Base-by-base conservation (phyloP, 257 asterid genomes). In the Solanum sparsipilum region DNA sequence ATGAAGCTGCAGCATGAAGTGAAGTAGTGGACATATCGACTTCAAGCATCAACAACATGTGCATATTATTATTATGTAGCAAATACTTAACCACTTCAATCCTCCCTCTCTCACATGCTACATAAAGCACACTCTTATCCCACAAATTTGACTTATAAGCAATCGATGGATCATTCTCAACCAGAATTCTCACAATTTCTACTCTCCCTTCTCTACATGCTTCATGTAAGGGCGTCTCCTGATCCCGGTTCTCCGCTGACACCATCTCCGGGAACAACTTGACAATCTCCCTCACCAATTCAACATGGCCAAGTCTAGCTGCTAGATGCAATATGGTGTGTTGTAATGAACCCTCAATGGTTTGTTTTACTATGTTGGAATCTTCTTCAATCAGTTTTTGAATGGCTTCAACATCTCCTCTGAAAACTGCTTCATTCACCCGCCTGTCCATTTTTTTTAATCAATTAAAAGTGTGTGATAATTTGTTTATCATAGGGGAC, bases 121-220 rank as follows among this genome's bases (percentile, higher is more conserved):
- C 92, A 73, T 91, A 90, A 5, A 93, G 85, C 15, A 39, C 92
- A 38, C 91, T 91, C 88, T 91, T 88, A 5, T 83, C 86, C 9
- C 90, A 89, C 5, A 65, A 34, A 44, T 92, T 93, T 63, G 87
- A 12, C 44, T 87, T 88, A 21, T 78, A 93, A 58, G 84, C 92
- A 56, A 89, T 35, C 79, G 60, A 27, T 0, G 91, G 87, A 23
- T 91, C 91, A 1, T 44, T 75, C 34, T 89, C 92, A 21, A 93
- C 70, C 83, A 93, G 21, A n/a, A 91, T 52, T 7, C 56, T 44
- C 29, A 73, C 89, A 3, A 92, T 89, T 48, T 88, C 90, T n/a
- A 90, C 27, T 76, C 87, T 90, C 73, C 94, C 95, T 86, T 93
- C 93, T 88, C 93, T 89, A 91, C 94, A 92, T 13, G 95, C 95